Percentiles rank a stretch among this genome's conserved stretches.
Conservation (phyloP, 73 alveolate species). For the Tetrahymena thermophila region DNA sequence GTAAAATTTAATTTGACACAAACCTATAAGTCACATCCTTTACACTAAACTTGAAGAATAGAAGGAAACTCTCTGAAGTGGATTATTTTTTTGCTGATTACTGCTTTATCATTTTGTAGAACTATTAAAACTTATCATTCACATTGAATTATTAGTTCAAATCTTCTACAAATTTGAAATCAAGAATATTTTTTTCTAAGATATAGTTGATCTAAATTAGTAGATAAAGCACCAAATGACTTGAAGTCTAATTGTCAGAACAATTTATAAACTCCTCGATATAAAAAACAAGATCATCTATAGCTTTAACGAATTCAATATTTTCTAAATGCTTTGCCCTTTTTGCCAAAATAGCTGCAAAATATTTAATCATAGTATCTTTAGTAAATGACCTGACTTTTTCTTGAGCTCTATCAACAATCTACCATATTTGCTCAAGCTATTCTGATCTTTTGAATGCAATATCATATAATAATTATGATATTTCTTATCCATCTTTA, state of each 20-base stretch:
- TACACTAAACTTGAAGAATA: background rate
- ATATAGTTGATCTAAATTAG: background rate
- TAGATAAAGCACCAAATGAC: background rate
- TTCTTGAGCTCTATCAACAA: background rate
- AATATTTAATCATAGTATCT: background rate
- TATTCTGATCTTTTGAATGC: background rate
- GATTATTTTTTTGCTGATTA: background rate
- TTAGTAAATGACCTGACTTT: background rate
- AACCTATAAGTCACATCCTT: background rate
- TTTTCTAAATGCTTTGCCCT: background rate
- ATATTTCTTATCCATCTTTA: background rate
- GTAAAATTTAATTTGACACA: background rate
- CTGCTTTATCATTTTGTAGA: background rate
- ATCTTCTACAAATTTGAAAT: background rate
- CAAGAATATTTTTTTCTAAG: background rate
- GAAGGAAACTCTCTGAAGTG: background rate
- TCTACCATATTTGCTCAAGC: background rate
- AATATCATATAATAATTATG: background rate
- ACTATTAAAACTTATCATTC: background rate
- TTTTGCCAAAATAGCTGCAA: background rate
- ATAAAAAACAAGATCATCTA: background rate
- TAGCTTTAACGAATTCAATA: background rate
- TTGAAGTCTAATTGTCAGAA: background rate
- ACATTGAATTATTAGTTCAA: background rate
- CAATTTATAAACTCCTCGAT: background rate